phyloP scores from a whole-genome alignment of 345 rosid genomes.

The Toxicodendron radicans region DNA sequence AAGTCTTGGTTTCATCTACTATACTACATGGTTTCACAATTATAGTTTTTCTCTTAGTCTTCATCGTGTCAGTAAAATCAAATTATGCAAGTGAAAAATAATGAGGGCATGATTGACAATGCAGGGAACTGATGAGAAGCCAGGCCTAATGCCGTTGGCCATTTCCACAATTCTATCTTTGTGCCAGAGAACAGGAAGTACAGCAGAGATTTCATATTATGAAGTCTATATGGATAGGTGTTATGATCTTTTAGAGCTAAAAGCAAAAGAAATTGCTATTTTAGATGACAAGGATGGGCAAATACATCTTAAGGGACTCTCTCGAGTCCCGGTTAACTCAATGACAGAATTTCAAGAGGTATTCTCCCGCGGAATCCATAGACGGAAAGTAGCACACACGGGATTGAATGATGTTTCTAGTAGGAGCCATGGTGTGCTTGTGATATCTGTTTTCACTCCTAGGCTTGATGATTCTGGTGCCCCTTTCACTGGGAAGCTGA shows the following conservation, averaged over 20 bases:
- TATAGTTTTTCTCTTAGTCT: neutral
- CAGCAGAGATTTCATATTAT: conserved; percentile 73
- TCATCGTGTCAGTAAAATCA: neutral
- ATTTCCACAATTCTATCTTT: conserved; percentile 63
- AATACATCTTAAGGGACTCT: conserved; percentile 77
- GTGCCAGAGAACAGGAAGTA: conserved; percentile 48
- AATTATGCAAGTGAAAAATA: neutral
- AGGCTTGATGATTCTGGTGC: conserved; percentile 34
- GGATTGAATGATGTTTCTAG: conserved; percentile 86
- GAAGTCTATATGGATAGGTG: conserved; percentile 94
- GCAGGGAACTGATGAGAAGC: conserved; percentile 65
- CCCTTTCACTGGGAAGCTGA: conserved; percentile 63
- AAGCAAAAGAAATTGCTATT: conserved; percentile 56
- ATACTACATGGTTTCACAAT: neutral
- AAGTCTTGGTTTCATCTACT: too few relatives aligned
- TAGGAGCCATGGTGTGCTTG: conserved; percentile 92
- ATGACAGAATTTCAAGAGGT: conserved; percentile 60
- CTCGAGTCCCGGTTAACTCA: conserved; percentile 53
- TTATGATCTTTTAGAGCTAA: conserved; percentile 71
- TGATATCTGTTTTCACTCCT: conserved; percentile 57
- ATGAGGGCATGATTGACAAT: conserved; percentile 18
- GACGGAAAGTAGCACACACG: conserved; percentile 81
- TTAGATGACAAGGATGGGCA: conserved; percentile 73
- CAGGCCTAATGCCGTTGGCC: conserved; percentile 74
- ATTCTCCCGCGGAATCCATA: conserved; percentile 55